These are phyloP conservation scores for Mycena kentingensis DNA, from an alignment of 768 basidiomycete genomes.

Conservation along the genomic window DNA sequence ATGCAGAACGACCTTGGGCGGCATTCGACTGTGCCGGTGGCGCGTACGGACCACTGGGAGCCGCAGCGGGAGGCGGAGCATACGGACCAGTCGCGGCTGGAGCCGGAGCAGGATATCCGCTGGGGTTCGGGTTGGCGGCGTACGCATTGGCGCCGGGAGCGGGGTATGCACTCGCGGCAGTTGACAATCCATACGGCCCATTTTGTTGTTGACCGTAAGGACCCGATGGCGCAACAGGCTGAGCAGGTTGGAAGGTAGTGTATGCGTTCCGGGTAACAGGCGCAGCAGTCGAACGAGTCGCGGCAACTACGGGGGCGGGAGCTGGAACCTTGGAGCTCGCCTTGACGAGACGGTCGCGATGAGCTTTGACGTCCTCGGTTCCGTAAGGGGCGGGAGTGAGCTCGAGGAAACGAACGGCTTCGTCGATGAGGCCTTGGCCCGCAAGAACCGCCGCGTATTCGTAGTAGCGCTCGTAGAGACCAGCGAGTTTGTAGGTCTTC, in stretches of 20 bases:
- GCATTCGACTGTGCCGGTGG: conserved; percentile 8
- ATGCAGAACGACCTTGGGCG: conserved; percentile 2
- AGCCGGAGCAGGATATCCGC: conserved; percentile 21
- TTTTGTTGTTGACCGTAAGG: conserved; percentile 8
- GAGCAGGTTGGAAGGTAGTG: conserved; percentile 7
- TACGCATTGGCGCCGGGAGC: too few species aligned
- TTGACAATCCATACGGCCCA: conserved; percentile 9
- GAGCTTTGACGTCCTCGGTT: conserved; percentile 39
- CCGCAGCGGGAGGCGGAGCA: conserved; percentile 30
- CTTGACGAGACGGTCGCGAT: conserved; percentile 41
- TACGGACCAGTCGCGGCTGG: conserved; percentile 33
- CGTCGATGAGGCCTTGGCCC: conserved; percentile 83
- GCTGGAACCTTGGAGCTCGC: conserved; percentile 28
- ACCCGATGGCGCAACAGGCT: conserved; percentile 17
- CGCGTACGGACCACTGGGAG: conserved; percentile 1
- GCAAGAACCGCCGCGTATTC: conserved; percentile 95
- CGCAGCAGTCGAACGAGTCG: conserved; percentile 7
- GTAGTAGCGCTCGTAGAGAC: conserved; percentile 89
- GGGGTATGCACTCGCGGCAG: background rate
- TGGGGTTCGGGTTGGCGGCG: background rate
- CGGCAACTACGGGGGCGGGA: conserved; percentile 8
- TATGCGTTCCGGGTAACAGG: conserved; percentile 3
- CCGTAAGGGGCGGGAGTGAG: conserved; percentile 78
- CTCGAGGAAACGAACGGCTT: conserved; percentile 78
- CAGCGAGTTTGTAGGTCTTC: conserved; percentile 79